Evolutionary conservation across 1,284 basidiomycete genomes (phyloP).

Genomic region (Melampsora americana): DNA sequence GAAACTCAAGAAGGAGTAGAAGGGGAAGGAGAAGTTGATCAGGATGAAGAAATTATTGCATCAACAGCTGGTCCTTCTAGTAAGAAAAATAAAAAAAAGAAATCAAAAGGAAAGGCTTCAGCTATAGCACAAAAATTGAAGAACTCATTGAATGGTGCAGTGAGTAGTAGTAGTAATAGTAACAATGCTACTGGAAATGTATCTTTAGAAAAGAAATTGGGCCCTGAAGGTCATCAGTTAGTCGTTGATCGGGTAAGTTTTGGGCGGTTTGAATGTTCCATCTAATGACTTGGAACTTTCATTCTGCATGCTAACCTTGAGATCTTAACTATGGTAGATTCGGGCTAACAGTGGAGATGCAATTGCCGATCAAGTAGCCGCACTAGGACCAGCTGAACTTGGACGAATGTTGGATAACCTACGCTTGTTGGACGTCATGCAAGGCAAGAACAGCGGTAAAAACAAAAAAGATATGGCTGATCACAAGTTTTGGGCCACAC

Average conservation of each 20-base stretch:
- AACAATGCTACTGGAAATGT: not conserved
- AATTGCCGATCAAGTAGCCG: conserved; percentile 32
- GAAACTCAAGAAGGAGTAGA: too few relatives aligned
- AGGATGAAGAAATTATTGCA: conserved; percentile 11
- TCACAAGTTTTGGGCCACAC: conserved; percentile 96
- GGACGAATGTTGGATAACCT: conserved; percentile 26
- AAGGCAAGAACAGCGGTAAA: conserved; percentile 43
- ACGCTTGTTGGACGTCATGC: conserved; percentile 43
- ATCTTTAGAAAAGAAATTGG: conserved; percentile 9
- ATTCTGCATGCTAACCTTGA: not conserved
- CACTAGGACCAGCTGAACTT: conserved; percentile 25
- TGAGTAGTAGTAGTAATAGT: not conserved
- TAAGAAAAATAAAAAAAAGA: conserved; percentile 42
- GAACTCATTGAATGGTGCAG: not conserved
- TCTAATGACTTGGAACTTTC: not conserved
- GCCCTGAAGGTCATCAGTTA: conserved; percentile 25
- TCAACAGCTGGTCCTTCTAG: conserved; percentile 11
- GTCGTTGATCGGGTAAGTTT: conserved; percentile 27
- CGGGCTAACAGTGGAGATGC: conserved; percentile 24
- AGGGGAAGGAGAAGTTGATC: not conserved
- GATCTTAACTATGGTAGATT: conserved; percentile 1
- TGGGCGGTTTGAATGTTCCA: not conserved
- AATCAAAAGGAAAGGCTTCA: conserved; percentile 37
- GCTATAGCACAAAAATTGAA: not conserved
- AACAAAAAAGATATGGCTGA: conserved; percentile 63